phyloP scores from a whole-genome alignment of 768 basidiomycete species.

The Thelephora aurantiotincta region DNA sequence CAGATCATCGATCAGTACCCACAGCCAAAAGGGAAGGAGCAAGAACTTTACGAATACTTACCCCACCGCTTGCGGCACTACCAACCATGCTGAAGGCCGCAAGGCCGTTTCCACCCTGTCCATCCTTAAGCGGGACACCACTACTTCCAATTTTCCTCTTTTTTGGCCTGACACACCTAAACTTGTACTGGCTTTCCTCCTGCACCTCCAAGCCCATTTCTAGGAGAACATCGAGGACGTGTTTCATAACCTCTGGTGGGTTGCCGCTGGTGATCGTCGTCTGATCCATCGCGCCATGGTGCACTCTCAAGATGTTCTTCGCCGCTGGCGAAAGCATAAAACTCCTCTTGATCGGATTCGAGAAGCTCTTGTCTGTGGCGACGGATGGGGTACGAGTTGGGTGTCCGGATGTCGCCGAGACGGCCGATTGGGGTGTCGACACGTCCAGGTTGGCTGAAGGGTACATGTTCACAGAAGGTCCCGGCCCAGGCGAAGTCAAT shows the following conservation, averaged over 20 bases:
- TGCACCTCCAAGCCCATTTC: slow-evolving; percentile 87
- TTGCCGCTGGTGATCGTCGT: slow-evolving; percentile 72
- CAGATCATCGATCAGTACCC: slow-evolving; percentile 3
- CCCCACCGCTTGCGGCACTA: slow-evolving; percentile 76
- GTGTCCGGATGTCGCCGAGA: slow-evolving; percentile 15
- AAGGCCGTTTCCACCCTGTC: slow-evolving; percentile 28
- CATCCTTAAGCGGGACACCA: slow-evolving; percentile 26
- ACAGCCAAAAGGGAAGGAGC: not conserved
- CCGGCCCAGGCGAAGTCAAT: not conserved
- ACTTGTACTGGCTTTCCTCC: slow-evolving; percentile 83
- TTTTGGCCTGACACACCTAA: slow-evolving; percentile 72
- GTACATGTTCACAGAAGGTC: slow-evolving; percentile 1
- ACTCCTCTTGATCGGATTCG: slow-evolving; percentile 18
- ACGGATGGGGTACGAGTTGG: slow-evolving; percentile 31
- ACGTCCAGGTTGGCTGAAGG: slow-evolving; percentile 7
- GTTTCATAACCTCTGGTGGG: slow-evolving; percentile 80
- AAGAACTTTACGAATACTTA: slow-evolving; percentile 26
- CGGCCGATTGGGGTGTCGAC: slow-evolving; percentile 6
- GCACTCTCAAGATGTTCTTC: slow-evolving; percentile 54
- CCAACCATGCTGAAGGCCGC: slow-evolving; percentile 71
- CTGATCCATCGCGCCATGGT: slow-evolving; percentile 88
- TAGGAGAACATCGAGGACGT: slow-evolving; percentile 65
- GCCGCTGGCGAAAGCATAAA: slow-evolving; percentile 11
- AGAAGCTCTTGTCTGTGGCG: slow-evolving; percentile 27
- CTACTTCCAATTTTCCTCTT: slow-evolving; percentile 36